Conservation (phyloP, 176 grass and related monocot species). For the Cenchrus purpureus region DNA sequence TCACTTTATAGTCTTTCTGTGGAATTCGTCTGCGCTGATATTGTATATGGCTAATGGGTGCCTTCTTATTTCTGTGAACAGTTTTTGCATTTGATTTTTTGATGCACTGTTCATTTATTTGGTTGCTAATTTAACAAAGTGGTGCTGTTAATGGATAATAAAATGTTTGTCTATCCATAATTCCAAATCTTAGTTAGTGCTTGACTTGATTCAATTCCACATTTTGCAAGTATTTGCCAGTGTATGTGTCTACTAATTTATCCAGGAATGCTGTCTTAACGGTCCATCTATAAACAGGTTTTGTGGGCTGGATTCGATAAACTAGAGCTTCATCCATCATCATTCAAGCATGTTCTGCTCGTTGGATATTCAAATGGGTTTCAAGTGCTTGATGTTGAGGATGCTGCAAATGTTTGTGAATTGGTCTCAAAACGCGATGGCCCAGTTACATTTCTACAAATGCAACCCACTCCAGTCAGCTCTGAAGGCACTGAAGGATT, state of each 20-base stretch:
- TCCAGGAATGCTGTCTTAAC: conserved; percentile 6
- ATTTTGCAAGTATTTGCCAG: background rate
- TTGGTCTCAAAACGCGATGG: conserved; percentile 97
- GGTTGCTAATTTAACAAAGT: background rate
- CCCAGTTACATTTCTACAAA: conserved; percentile 98
- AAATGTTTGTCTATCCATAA: background rate
- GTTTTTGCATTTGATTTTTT: background rate
- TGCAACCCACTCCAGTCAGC: conserved; percentile 76
- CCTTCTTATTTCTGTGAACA: background rate
- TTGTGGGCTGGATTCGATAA: conserved; percentile 98
- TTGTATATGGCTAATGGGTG: background rate
- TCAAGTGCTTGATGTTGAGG: conserved; percentile 99
- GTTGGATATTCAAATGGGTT: conserved; percentile 97
- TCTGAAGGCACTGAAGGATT: conserved; percentile 81
- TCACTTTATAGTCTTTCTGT: background rate
- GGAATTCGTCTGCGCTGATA: background rate
- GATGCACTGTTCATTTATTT: background rate
- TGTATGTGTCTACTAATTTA: conserved; percentile 32
- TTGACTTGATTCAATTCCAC: background rate
- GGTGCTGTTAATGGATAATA: background rate
- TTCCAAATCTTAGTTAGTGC: background rate
- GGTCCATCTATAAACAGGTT: conserved; percentile 53
- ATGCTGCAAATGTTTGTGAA: conserved; percentile 93
- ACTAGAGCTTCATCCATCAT: conserved; percentile 73
- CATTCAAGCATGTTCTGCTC: conserved; percentile 93